phyloP scores from a whole-genome alignment of 176 grass and related monocot genomes.

The Metroxylon sagu region DNA sequence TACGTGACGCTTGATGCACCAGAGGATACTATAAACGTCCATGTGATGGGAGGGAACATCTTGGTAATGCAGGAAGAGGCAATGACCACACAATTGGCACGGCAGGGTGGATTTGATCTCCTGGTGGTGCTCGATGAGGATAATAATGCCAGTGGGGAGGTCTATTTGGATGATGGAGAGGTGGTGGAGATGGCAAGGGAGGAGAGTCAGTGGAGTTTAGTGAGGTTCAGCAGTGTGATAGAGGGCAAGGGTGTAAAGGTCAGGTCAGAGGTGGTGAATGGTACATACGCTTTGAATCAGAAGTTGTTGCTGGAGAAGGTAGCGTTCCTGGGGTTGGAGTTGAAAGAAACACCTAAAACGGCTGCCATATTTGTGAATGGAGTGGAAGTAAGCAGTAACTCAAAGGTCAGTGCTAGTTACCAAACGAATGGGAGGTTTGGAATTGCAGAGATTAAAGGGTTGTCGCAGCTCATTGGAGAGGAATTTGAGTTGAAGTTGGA shows the following conservation, averaged over 20 bases:
- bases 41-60: constrained; percentile 48
- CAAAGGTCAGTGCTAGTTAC: constrained; percentile 4
- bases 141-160: constrained; percentile 28
- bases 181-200: constrained; percentile 46
- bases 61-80: constrained; percentile 40
- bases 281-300: constrained; percentile 29
- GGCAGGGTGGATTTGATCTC: constrained; percentile 43
- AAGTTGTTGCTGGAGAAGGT: constrained; percentile 41
- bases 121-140: constrained; percentile 42
- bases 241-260: constrained; percentile 17
- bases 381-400: constrained; percentile 14
- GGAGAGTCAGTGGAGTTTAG: constrained; percentile 28
- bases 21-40: constrained; percentile 48
- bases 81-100: constrained; percentile 29
- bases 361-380: constrained; percentile 24
- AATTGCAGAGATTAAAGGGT: constrained; percentile 25
- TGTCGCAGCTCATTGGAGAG: constrained; percentile 41
- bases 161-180: constrained; percentile 71
- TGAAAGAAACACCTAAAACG: not conserved
- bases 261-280: constrained; percentile 45
- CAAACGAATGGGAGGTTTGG: constrained; percentile 13
- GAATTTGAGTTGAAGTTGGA: constrained; percentile 56
- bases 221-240: constrained; percentile 27
- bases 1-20: constrained; percentile 38
- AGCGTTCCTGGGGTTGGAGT: constrained; percentile 43